These are phyloP conservation scores for Geotrichum restrictum DNA, from an alignment of 1,139 yeast species.

Conservation along the genomic window DNA sequence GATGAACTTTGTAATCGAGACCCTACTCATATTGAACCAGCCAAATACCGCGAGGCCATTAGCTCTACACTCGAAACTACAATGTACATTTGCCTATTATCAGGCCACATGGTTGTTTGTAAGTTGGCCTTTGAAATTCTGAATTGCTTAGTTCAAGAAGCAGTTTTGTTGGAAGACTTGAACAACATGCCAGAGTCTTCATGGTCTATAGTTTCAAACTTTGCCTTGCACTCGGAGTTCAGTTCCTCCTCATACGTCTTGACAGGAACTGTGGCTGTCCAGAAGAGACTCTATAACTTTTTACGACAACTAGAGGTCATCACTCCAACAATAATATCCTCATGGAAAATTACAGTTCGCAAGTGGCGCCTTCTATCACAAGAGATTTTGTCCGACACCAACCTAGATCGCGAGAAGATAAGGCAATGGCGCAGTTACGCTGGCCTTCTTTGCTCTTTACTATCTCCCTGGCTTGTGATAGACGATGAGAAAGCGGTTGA, in stretches of 20 bases:
- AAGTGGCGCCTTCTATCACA: conserved; percentile 47
- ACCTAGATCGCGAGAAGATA: conserved; percentile 21
- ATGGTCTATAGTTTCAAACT: conserved; percentile 37
- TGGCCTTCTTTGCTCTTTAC: conserved; percentile 48
- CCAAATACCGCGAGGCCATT: conserved; percentile 33
- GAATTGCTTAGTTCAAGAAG: conserved; percentile 47
- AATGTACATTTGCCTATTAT: conserved; percentile 49
- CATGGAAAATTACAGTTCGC: conserved; percentile 55
- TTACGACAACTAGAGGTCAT: conserved; percentile 54
- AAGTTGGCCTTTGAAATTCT: conserved; percentile 50
- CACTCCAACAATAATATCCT: conserved; percentile 55
- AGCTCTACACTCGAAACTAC: conserved; percentile 46
- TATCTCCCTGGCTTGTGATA: conserved; percentile 31
- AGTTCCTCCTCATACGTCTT: conserved; percentile 58
- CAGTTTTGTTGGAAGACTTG: conserved; percentile 29
- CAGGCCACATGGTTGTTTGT: conserved; percentile 57
- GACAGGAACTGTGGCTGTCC: conserved; percentile 74
- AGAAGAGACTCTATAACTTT: conserved; percentile 59
- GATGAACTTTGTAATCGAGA: conserved; percentile 30
- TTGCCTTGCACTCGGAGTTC: conserved; percentile 45
- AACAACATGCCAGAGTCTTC: conserved; percentile 26
- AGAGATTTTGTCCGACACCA: conserved; percentile 2
- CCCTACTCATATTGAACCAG: conserved; percentile 27
- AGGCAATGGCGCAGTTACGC: conserved; percentile 38
- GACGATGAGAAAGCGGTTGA: conserved; percentile 24